Evolutionary conservation across 129 eudicot species (phyloP).

Genomic region (Rutidosis leptorrhynchoides): DNA sequence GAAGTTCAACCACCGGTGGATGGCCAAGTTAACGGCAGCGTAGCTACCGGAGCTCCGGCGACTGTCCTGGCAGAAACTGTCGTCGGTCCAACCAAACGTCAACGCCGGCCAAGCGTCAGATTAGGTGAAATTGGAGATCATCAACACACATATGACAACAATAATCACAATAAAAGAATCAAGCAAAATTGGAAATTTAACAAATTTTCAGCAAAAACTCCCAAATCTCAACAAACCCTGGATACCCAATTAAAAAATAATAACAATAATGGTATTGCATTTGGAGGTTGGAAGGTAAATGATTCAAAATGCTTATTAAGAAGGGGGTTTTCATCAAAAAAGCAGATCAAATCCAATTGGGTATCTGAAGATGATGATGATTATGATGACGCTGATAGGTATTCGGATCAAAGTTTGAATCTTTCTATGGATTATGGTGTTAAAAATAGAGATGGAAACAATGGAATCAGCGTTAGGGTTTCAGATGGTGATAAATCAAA

Average conservation of each 20-base stretch:
- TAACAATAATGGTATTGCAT: slow-evolving; percentile 18
- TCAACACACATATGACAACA: slow-evolving; percentile 26
- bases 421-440: slow-evolving; percentile 35
- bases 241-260: slow-evolving; percentile 12
- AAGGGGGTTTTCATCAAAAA: slow-evolving; percentile 30
- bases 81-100: slow-evolving; percentile 49
- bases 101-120: slow-evolving; percentile 85
- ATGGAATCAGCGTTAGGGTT: slow-evolving; percentile 32
- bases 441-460: slow-evolving; percentile 20
- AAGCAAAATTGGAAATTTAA: slow-evolving; percentile 39
- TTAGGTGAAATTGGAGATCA: slow-evolving; percentile 77
- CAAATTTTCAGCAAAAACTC: slow-evolving; percentile 39
- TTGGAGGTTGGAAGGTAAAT: slow-evolving; percentile 44
- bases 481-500: slow-evolving; percentile 32
- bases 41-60: background rate
- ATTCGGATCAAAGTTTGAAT: slow-evolving; percentile 49
- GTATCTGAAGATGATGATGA: slow-evolving; percentile 28
- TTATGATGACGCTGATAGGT: slow-evolving; percentile 35
- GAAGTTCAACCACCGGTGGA: slow-evolving; percentile 48
- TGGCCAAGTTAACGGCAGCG: slow-evolving; percentile 31
- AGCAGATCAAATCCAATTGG: slow-evolving; percentile 46
- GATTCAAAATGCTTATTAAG: slow-evolving; percentile 24
- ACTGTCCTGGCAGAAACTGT: slow-evolving; percentile 17
- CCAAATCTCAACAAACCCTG: slow-evolving; percentile 37
- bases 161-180: slow-evolving; percentile 34